Evolutionary conservation across 202 grass and related monocot species (phyloP), one percentile per base, ranked within the genome.

Genomic region (Brachypodium distachyon): DNA sequence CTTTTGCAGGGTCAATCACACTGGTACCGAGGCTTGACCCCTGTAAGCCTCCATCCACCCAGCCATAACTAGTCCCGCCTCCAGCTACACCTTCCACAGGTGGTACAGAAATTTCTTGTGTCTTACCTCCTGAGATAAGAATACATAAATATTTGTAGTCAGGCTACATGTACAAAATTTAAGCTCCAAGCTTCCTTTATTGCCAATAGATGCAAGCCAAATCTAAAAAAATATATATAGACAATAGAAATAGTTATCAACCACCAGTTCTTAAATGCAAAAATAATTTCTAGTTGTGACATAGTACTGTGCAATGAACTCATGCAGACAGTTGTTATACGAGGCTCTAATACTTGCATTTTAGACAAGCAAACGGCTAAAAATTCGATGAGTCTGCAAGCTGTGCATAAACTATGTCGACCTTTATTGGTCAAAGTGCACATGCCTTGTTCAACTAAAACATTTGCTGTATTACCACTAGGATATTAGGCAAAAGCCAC

Each of bases 21-120:
- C 70, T 52, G 28, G 76, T 47, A 68, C 84, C 66, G 55, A 92
- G 37, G 61, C 77, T 88, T 13, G 72, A 87, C 38, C 80, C 82
- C 13, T 74, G 62, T 52, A 72, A 68, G 14, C 85, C 86, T 66
- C 86, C 86, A 58, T 94, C 79, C 42, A 81, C 86, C 94, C 94
- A 97, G 72, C 94, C 94, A 87, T 97, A 97, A 57, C 90, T 90
- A 69, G 94, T 98, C 22, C 95, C 95, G 54, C 95, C 95, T 81
- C 95, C 95, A 90, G 95, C 84, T 81, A 98, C 70, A 75, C 95
- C 95, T 88, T 98, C 95, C 61, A 98, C 87, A 73, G 95, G 95
- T 16, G 95, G 95, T 59, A 87, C 84, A 12, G 74, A 74, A 72
- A 72, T 50, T 48, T 76, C 84, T 77, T 77, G 80, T 0, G 69